Base-by-base conservation (phyloP, 1,139 yeast species). In the Pichia sp. region DNA sequence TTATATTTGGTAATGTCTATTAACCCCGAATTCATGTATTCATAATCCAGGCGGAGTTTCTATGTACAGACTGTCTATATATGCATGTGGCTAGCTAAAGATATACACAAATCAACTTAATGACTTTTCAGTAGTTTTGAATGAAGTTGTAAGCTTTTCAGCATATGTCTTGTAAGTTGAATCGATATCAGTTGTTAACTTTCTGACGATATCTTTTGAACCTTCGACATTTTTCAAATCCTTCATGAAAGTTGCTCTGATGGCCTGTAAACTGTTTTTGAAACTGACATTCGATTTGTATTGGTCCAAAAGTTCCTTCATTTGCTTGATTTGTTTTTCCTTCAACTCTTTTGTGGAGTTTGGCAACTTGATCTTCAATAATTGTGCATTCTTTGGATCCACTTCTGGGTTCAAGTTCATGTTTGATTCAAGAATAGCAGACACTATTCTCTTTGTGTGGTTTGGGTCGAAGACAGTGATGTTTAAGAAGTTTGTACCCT, bases 401-500 rank as follows among this genome's bases (percentile, higher is more conserved):
- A 73, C 72, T 59, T 85, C 90, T 1, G 97, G 96, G 51, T 85
- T 88, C 71, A 91, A 68, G 58, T 87, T 86, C 62, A 88, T 67
- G 12, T 78, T 79, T 0, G 91, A 73, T 2, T 78, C 84, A 52
- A 89, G 65, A 35, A 91, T 81, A 0, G 90, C 75, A 51, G 88
- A 81, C 40, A 85, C 75, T 24, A 91, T 77, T 53, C 77, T 75
- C 59, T 87, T 85, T 24, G 81, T 75, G 56, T 87, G 76, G 44
- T 71, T 71, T 11, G 96, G 94, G 58, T 90, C 96, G 65, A 84
- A 91, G 2, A 90, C 93, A 0, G 96, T 89, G 28, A 91, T 76
- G 40, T 80, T 69, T 44, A 86, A 72, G 38, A 51, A 54, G 21
- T 55, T 58, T 50, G 81, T 74, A 11, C 93, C 93, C 58, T 88